Percentiles rank a stretch among this genome's conserved stretches.
Evolutionary conservation across 805 yeast species (phyloP).

Genomic region (Ogataea paradorogensis): DNA sequence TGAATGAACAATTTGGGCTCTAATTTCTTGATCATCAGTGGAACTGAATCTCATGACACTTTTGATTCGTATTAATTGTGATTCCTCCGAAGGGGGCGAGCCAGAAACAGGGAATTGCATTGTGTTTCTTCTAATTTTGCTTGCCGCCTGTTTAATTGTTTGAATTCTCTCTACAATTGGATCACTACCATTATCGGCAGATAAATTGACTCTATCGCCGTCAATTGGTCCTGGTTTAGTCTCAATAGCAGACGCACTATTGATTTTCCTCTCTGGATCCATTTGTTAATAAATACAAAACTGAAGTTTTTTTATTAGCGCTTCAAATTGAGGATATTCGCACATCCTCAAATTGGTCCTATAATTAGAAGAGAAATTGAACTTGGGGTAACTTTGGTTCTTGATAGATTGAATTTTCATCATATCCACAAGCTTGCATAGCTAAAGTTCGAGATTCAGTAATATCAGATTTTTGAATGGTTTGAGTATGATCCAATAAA

Average conservation of each 20-base stretch:
- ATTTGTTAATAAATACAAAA: neutral
- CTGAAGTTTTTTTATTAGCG: conserved; percentile 6
- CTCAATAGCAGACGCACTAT: conserved; percentile 13
- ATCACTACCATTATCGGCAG: too few species aligned
- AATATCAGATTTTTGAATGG: neutral
- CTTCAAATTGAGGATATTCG: conserved; percentile 6
- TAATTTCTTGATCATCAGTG: neutral
- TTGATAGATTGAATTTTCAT: neutral
- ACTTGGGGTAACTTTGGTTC: neutral
- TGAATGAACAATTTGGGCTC: conserved; percentile 7
- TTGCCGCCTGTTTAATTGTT: neutral
- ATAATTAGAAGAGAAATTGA: neutral
- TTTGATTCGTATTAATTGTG: conserved; percentile 5
- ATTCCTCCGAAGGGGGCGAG: neutral
- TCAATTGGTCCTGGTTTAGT: neutral
- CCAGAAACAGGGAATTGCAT: conserved; percentile 16
- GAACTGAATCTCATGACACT: conserved; percentile 11
- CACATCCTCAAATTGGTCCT: conserved; percentile 1
- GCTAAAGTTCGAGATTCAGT: neutral
- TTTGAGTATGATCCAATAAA: neutral
- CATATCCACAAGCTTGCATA: neutral
- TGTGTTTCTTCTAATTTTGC: conserved; percentile 14
- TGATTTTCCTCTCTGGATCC: conserved; percentile 5
- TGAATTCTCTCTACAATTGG: neutral
- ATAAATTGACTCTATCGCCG: neutral